Percentiles rank a stretch among this genome's conserved stretches.
These are phyloP conservation scores for Pythium dissotocum DNA, from an alignment of 352 stramenopile genomes.

Conservation along the genomic window DNA sequence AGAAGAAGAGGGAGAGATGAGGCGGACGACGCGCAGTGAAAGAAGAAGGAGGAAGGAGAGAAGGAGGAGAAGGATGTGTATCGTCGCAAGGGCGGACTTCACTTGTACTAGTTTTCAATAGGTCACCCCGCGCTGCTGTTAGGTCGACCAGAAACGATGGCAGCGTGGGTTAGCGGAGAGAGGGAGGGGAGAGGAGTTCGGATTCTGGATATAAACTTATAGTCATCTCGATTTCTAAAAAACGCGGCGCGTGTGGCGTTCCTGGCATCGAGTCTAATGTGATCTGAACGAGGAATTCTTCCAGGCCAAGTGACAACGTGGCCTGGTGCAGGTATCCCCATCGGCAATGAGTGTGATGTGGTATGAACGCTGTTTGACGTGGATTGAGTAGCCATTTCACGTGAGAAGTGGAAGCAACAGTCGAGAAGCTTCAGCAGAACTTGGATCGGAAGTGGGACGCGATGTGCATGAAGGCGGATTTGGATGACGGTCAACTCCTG, in stretches of 20 bases:
- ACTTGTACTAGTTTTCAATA: slow-evolving; percentile 34
- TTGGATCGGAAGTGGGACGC: too few species aligned
- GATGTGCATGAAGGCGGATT: too few species aligned
- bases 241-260: background rate
- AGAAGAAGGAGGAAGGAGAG: slow-evolving; percentile 34
- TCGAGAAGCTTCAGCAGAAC: too few species aligned
- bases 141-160: slow-evolving; percentile 19
- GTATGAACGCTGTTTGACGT: background rate
- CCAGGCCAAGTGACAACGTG: too few species aligned
- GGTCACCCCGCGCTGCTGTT: slow-evolving; percentile 21
- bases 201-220: slow-evolving; percentile 33
- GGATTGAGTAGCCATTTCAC: background rate
- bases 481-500: too few species aligned
- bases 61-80: slow-evolving; percentile 35
- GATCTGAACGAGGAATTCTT: background rate
- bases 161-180: slow-evolving; percentile 25
- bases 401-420: too few species aligned
- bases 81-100: slow-evolving; percentile 29
- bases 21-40: slow-evolving; percentile 1
- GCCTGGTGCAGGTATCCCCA: too few species aligned
- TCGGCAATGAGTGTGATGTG: background rate
- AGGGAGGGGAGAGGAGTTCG: slow-evolving; percentile 29
- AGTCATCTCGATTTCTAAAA: slow-evolving; percentile 28
- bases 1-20: background rate
- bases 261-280: background rate